Evolutionary conservation across 306 rosid species (phyloP), one percentile per base, ranked within the genome.

Genomic region (Hippophae rhamnoides): DNA sequence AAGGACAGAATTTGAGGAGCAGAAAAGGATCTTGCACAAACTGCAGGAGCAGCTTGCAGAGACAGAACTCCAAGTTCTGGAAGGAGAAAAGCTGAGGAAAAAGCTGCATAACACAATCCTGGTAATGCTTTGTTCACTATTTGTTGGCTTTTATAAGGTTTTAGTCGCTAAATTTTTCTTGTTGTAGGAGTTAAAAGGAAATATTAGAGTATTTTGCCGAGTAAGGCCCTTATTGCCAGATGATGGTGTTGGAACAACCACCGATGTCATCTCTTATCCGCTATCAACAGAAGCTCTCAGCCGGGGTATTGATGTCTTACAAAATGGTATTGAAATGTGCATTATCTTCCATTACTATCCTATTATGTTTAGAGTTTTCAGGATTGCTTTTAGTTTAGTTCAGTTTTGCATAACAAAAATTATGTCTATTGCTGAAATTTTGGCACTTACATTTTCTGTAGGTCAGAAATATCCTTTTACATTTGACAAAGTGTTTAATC

Each of bases 151-250:
- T 59, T 13, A 26, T 31, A 11, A 40, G 44, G 25, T 54, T 47
- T 52, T 10, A 58, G 57, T 56, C 43, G 47, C 14, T 65, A 41
- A 46, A 51, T 56, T 62, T 66, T 42, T 79, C 58, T 52, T 12
- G 8, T 61, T 18, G 31, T 54, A 93, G 99, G 99, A 93, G 71
- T 65, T 93, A 8, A 93, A 93, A 80, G 99, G 99, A 52, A 93
- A 93, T 65, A 93, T 93, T 60, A 83, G 99, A 7, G 99, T 93
- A 4, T 93, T 93, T 58, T 90, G 97, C 60, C 89, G 97, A 27
- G 95, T 93, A 45, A 87, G 99, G 12, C 97, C 99, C 25, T 67
- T 86, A 72, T 78, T 88, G 58, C 89, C 97, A 12, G 95, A 93
- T 23, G 99, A 93, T 57, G 74, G 81, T 63, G 63, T 60, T n/a